Conservation (phyloP, 2,329 filamentous ascomycete genomes). For the Trichoderma pleuroti region DNA sequence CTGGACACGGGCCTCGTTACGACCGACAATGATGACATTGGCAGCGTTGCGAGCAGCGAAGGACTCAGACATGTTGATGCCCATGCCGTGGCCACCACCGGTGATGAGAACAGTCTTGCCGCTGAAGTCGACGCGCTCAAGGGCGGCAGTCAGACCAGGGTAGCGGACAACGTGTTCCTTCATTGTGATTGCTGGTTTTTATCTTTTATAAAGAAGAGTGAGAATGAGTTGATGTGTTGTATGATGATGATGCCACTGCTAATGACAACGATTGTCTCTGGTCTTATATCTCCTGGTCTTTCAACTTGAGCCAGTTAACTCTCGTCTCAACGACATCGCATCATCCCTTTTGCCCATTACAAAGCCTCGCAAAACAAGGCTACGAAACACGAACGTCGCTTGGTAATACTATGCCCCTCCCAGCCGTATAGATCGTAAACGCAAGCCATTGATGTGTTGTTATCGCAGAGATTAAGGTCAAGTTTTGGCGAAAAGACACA, state of each 20-base stretch:
- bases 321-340: not conserved
- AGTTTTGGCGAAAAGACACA: not conserved
- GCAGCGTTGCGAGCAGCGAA: not conserved
- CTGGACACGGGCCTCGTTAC: not conserved
- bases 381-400: not conserved
- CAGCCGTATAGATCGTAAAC: not conserved
- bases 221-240: not conserved
- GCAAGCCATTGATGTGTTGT: not conserved
- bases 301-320: not conserved
- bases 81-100: not conserved
- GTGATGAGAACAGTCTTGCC: slow-evolving; percentile 1
- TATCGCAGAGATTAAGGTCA: not conserved
- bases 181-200: not conserved
- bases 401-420: not conserved
- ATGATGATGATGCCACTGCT: not conserved
- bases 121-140: not conserved
- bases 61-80: not conserved
- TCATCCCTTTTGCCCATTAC: not conserved
- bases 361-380: not conserved
- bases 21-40: not conserved
- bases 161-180: not conserved
- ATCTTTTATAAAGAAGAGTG: not conserved
- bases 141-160: not conserved
- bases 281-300: not conserved
- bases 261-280: not conserved